Evolutionary conservation across 441 rosid species (phyloP), one percentile per base, ranked within the genome.

Genomic region (Eruca vesicaria): DNA sequence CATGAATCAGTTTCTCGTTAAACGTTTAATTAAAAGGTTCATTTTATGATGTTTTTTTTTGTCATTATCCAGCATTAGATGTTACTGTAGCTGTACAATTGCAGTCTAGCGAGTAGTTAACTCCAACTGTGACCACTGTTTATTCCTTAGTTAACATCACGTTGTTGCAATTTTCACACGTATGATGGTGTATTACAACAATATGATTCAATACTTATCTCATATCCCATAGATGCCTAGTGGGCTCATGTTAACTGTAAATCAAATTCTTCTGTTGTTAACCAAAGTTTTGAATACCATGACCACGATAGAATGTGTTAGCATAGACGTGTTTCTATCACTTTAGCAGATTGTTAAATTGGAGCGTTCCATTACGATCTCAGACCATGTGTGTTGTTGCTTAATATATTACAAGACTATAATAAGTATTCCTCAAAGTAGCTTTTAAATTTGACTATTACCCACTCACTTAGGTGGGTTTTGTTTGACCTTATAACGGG

Each of bases 391-490:
- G 63, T 33, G 9, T 58, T 58, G 58, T 66, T 72, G 64, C 77
- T 19, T 71, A 48, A 71, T 56, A 63, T 50, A 38, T 76, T 26
- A 48, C 18, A 32, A 71, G 32, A 76, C 67, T 57, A 64, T 35
- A 26, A 29, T 58, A 71, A 31, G 52, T 66, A 72, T 72, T 66
- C 60, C 69, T 77, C 63, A 71, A 52, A 38, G 67, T 71, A 66
- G 72, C 80, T 71, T 77, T 71, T 66, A 71, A 50, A 68, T 71
- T 60, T 77, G 80, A 71, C 77, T 71, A 35, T 50, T 52, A 28
- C 57, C 72, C 68, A 71, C 68, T n/a, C 62, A 60, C 69, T 61
- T 61, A 52, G 41, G 76, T 71, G 80, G 80, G 36, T 4, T 48
- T 60, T 29, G 14, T 60, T 65, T 77, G 36, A 61, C 73, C 80